phyloP scores from a whole-genome alignment of 345 rosid genomes.

The Cardamine resedifolia region DNA sequence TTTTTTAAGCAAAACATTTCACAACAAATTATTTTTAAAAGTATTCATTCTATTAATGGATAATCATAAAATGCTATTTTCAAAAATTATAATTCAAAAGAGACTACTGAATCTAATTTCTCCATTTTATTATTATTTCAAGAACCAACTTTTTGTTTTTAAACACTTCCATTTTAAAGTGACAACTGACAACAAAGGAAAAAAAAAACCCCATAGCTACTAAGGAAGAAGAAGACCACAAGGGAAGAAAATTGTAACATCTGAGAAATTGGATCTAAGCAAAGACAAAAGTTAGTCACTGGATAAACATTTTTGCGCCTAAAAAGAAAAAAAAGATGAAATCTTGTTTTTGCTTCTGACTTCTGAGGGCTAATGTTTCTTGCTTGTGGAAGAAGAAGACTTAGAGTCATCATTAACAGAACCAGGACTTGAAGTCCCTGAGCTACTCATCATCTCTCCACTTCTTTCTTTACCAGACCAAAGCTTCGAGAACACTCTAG shows the following conservation, averaged over 20 bases:
- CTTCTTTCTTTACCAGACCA: slow-evolving; percentile 65
- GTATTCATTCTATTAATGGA: neutral
- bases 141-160: slow-evolving; percentile 6
- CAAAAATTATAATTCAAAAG: neutral
- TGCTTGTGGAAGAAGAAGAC: slow-evolving; percentile 67
- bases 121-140: slow-evolving; percentile 14
- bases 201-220: neutral
- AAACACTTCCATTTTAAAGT: slow-evolving; percentile 30
- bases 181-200: slow-evolving; percentile 9
- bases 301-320: slow-evolving; percentile 16
- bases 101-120: neutral
- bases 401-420: slow-evolving; percentile 68
- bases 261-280: slow-evolving; percentile 19
- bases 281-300: slow-evolving; percentile 17
- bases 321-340: neutral
- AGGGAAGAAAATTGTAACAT: slow-evolving; percentile 23
- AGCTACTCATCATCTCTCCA: slow-evolving; percentile 63
- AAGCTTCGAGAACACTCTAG: slow-evolving; percentile 59
- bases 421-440: slow-evolving; percentile 77
- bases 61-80: neutral
- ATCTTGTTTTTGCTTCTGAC: neutral
- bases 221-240: slow-evolving; percentile 9
- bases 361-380: slow-evolving; percentile 37
- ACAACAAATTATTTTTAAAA: neutral
- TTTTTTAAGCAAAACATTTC: neutral